These are phyloP conservation scores for Podaxis carcinomalis DNA, from an alignment of 768 basidiomycete genomes.

Conservation along the genomic window DNA sequence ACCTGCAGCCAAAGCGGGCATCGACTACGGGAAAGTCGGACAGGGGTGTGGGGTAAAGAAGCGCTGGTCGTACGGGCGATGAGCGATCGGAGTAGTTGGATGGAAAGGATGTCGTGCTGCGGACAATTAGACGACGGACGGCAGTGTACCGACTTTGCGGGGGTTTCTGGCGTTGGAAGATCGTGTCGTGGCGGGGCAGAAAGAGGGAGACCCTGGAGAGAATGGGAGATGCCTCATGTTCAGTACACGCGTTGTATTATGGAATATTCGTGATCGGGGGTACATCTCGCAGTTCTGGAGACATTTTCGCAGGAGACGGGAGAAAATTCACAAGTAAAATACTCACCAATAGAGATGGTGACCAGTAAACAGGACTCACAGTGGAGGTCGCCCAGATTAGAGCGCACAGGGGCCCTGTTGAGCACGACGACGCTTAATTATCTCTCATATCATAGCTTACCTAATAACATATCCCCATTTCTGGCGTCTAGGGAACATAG, in stretches of 20 bases:
- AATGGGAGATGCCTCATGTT: conserved; percentile 48
- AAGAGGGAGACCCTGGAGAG: conserved; percentile 1
- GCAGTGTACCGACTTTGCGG: neutral
- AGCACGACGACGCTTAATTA: neutral
- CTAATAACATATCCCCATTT: conserved; percentile 1
- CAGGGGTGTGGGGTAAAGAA: neutral
- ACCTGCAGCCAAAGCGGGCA: conserved; percentile 29
- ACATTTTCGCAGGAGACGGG: conserved; percentile 12
- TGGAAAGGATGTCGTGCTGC: neutral
- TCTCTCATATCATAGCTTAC: conserved; percentile 7
- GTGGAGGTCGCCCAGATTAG: neutral
- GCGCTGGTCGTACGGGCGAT: neutral
- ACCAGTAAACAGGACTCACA: neutral
- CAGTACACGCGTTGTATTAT: conserved; percentile 40
- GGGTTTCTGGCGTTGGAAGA: neutral
- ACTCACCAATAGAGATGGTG: conserved; percentile 7
- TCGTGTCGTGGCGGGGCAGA: neutral
- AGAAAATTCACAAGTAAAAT: neutral
- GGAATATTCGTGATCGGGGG: conserved; percentile 20
- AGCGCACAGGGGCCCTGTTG: neutral
- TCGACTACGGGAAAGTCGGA: conserved; percentile 21
- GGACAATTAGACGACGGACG: neutral
- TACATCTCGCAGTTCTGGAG: conserved; percentile 13
- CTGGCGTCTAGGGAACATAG: conserved; percentile 1
- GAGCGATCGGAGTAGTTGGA: conserved; percentile 3